phyloP scores from a whole-genome alignment of 768 basidiomycete species.

The Serendipita sp. region DNA sequence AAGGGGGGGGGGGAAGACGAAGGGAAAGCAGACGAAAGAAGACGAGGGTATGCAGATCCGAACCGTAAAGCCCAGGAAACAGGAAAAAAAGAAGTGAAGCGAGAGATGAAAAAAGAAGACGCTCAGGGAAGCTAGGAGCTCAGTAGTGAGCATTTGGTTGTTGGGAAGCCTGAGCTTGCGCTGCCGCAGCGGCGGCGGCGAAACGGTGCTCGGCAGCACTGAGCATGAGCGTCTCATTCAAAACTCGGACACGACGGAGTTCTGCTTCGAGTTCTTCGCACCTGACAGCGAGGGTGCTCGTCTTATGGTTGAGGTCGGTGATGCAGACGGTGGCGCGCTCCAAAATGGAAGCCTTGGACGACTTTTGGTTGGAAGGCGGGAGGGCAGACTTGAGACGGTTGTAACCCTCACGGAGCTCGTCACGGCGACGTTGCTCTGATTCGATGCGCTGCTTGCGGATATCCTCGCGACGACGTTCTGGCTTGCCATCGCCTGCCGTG shows the following conservation, averaged over 20 bases:
- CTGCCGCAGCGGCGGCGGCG: constrained; percentile 39
- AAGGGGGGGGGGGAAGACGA: not conserved
- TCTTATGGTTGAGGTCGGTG: constrained; percentile 57
- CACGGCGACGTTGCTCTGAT: constrained; percentile 80
- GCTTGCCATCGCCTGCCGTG: not conserved
- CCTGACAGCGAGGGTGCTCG: constrained; percentile 40
- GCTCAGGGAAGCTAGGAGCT: not conserved
- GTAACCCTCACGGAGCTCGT: constrained; percentile 87
- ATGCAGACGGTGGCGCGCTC: constrained; percentile 74
- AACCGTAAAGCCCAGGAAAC: not conserved
- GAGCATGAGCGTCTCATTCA: constrained; percentile 83
- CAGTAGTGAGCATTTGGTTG: constrained; percentile 4
- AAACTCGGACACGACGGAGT: constrained; percentile 25
- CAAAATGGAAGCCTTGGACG: constrained; percentile 78
- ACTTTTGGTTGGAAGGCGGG: constrained; percentile 81
- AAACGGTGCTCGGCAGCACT: constrained; percentile 61
- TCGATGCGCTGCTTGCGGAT: constrained; percentile 87
- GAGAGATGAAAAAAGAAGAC: not conserved
- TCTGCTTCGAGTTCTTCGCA: constrained; percentile 64
- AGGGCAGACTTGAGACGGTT: constrained; percentile 79
- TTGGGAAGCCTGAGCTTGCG: constrained; percentile 12
- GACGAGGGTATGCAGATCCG: not conserved
- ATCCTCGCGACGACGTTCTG: constrained; percentile 58
- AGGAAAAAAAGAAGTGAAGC: not conserved
- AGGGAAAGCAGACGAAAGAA: not conserved